Percentiles rank a stretch among this genome's conserved stretches.
Conservation (phyloP, 495 filamentous ascomycete genomes). For the Neurospora hispaniola region DNA sequence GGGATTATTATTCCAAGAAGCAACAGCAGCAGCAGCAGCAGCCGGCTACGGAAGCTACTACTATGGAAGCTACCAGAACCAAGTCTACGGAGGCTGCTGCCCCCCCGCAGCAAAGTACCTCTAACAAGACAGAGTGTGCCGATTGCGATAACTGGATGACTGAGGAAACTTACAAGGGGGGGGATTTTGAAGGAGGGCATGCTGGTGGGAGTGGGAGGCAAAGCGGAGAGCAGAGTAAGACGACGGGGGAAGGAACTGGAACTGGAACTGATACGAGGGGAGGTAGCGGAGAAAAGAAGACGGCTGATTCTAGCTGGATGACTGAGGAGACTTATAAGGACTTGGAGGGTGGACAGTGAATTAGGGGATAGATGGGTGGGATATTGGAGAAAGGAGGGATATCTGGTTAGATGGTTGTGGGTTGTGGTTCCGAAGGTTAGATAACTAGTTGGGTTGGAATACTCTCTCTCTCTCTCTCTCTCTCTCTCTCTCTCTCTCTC, state of each 20-base stretch:
- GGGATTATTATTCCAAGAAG: constrained; percentile 25
- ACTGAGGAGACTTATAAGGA: background rate
- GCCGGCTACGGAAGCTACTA: background rate
- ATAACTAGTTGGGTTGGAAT: background rate
- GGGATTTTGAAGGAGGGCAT: background rate
- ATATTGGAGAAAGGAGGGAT: background rate
- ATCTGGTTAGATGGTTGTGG: background rate
- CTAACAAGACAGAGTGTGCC: background rate
- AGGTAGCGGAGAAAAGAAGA: background rate
- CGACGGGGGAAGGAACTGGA: background rate
- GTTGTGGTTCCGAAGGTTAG: background rate
- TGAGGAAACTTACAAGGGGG: constrained; percentile 1
- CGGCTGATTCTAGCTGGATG: background rate
- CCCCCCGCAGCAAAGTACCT: background rate
- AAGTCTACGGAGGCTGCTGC: background rate
- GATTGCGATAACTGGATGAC: background rate
- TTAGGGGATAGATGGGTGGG: background rate
- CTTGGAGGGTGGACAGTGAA: background rate
- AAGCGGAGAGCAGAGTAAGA: background rate
- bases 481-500: background rate
- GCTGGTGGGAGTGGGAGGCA: background rate
- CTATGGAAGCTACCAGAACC: background rate
- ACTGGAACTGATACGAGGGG: background rate
- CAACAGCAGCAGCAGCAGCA: no score
- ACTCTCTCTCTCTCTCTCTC: background rate